These are phyloP conservation scores for Neonectria faginata DNA, from an alignment of 2,329 filamentous ascomycete genomes.

Conservation along the genomic window DNA sequence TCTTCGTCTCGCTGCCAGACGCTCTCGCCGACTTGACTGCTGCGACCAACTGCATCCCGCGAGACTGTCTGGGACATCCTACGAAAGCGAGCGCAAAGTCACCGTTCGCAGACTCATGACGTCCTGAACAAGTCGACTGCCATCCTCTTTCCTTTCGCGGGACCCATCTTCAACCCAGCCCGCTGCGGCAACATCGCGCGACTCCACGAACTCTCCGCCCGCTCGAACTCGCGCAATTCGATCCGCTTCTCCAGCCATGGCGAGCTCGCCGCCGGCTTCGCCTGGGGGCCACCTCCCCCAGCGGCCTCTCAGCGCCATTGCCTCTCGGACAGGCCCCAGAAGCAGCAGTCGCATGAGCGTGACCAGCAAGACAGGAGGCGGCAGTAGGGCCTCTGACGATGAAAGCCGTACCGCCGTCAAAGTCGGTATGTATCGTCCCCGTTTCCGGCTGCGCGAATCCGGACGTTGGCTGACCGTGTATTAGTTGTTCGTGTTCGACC, in stretches of 20 bases:
- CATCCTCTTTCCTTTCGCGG: slow-evolving; percentile 35
- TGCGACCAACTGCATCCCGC: slow-evolving; percentile 31
- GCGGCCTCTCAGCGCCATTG: slow-evolving; percentile 84
- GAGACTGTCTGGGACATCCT: slow-evolving; percentile 39
- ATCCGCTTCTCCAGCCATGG: slow-evolving; percentile 61
- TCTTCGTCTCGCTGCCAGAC: slow-evolving; percentile 25
- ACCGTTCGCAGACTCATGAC: slow-evolving; percentile 43
- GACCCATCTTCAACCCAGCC: slow-evolving; percentile 31
- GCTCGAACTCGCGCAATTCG: slow-evolving; percentile 19
- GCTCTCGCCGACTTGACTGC: slow-evolving; percentile 32
- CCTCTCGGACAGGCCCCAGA: slow-evolving; percentile 73
- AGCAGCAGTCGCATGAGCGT: slow-evolving; percentile 90
- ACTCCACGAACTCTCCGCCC: slow-evolving; percentile 24
- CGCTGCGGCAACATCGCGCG: slow-evolving; percentile 32
- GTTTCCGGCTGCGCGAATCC: slow-evolving; percentile 1
- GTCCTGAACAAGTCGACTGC: slow-evolving; percentile 34
- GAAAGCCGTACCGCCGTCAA: slow-evolving; percentile 91
- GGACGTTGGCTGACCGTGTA: slow-evolving; percentile 8
- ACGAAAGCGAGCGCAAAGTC: slow-evolving; percentile 22
- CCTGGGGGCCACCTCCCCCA: slow-evolving; percentile 64
- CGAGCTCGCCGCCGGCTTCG: slow-evolving; percentile 77
- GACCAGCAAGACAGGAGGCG: slow-evolving; percentile 79
- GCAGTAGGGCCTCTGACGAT: slow-evolving; percentile 88
- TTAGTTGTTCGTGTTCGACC: slow-evolving; percentile 93
- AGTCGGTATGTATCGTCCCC: slow-evolving; percentile 80